Evolutionary conservation across 1,284 basidiomycete genomes (phyloP), one percentile per base, ranked within the genome.

Genomic region (Somion occarium): DNA sequence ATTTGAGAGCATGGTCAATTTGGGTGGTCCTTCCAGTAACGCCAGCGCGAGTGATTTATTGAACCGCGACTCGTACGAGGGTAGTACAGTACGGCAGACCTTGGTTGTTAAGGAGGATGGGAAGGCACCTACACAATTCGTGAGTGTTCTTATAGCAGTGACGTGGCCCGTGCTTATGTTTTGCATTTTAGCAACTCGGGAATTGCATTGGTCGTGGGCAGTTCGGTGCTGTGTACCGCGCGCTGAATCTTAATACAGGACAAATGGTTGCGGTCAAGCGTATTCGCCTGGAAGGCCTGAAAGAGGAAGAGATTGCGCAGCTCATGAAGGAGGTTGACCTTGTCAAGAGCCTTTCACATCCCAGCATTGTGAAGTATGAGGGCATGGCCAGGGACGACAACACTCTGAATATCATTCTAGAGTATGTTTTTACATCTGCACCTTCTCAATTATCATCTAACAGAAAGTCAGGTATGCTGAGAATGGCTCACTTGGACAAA

Each of bases 151-250:
- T 34, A 25, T 38, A 43, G 25, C 25, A 24, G 42, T n/a, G 13
- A 25, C 7, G 27, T 49, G n/a, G n/a, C n/a, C n/a, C n/a, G n/a
- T 55, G 51, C 44, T 47, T 51, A 55, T 49, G 51, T 51, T 57
- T 58, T 38, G 49, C 4, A 12, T 15, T 54, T 26, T 59, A 95
- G 92, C 91, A 94, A 91, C 74, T 97, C 18, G 93, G 93, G 30
- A 95, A 97, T 67, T 95, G 93, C 68, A 96, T 98, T 57, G 95
- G 95, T 2, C 83, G 90, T 48, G 95, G 95, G 5, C 95, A 98
- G 71, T 98, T 98, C 67, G 95, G 95, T 20, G 85, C 93, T 11
- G 95, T 98, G 5, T 98, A 96, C 68, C 83, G 92, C 18, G 94
- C 95, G 3, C 75, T 98, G 52, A 95, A 98, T 66, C 72, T 97